These are phyloP conservation scores for Colletotrichum somersetense DNA, from an alignment of 2,329 filamentous ascomycete genomes.

Conservation along the genomic window DNA sequence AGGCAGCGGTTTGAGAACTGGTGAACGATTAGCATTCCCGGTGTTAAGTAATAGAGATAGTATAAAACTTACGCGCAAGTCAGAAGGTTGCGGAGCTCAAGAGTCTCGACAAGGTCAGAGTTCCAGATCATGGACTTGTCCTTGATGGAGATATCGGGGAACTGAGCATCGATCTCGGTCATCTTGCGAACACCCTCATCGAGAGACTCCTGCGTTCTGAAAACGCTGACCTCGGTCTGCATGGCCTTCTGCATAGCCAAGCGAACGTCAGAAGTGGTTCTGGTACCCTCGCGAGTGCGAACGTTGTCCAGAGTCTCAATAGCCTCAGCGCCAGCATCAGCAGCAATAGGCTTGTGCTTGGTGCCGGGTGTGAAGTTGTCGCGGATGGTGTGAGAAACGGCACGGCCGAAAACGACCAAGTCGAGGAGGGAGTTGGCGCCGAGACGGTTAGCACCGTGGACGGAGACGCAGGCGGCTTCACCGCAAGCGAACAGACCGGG, in stretches of 20 bases:
- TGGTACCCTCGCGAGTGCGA: conserved; percentile 85
- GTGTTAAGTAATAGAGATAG: not conserved
- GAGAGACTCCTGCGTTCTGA: conserved; percentile 93
- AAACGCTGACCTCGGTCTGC: conserved; percentile 97
- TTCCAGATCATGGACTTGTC: conserved; percentile 99
- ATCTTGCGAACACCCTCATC: conserved; percentile 95
- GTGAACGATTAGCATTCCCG: conserved; percentile 16
- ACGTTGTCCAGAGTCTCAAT: conserved; percentile 89
- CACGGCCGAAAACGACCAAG: conserved; percentile 96
- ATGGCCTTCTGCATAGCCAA: conserved; percentile 97
- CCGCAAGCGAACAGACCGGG: conserved; percentile 96
- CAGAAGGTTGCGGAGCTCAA: conserved; percentile 93
- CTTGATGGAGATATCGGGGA: conserved; percentile 90
- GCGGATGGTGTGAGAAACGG: conserved; percentile 95
- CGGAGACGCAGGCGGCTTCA: conserved; percentile 96
- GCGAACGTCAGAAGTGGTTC: conserved; percentile 89
- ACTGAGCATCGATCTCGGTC: conserved; percentile 83
- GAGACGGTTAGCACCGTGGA: conserved; percentile 97
- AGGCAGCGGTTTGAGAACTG: conserved; percentile 89
- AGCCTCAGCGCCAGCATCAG: conserved; percentile 89
- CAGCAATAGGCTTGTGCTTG: conserved; percentile 81
- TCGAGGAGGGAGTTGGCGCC: conserved; percentile 98
- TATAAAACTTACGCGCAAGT: conserved; percentile 93
- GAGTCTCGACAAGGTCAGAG: conserved; percentile 94
- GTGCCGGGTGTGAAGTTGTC: conserved; percentile 91